Conservation (phyloP, 371 early-diverging fungal genomes). For the Apophysomyces trapeziformis region DNA sequence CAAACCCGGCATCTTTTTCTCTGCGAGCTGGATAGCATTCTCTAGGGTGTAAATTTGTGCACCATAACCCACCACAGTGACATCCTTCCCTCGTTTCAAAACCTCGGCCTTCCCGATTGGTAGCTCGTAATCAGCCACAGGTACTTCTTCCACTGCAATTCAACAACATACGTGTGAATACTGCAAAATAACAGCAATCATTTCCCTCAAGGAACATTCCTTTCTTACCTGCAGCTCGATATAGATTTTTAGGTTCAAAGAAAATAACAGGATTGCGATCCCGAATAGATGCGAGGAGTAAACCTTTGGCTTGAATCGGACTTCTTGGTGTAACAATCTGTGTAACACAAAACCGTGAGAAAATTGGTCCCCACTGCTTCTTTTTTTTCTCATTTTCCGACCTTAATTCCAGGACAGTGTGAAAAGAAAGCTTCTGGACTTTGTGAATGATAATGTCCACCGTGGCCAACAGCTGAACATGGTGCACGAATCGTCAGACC, state of each 20-base stretch:
- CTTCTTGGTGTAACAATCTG: conserved; percentile 91
- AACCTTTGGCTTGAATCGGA: conserved; percentile 97
- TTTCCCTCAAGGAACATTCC: background rate
- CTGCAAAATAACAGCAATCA: conserved; percentile 13
- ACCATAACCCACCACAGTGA: conserved; percentile 95
- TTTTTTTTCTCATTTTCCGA: conserved; percentile 17
- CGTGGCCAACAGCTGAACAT: conserved; percentile 96
- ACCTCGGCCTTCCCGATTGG: conserved; percentile 96
- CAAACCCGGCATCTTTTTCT: conserved; percentile 89
- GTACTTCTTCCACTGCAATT: conserved; percentile 89
- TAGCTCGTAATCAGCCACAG: conserved; percentile 89
- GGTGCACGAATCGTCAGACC: conserved; percentile 94
- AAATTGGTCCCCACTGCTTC: conserved; percentile 1
- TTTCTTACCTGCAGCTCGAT: conserved; percentile 83
- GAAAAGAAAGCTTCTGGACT: conserved; percentile 96
- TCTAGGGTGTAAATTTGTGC: conserved; percentile 94
- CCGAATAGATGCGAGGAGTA: conserved; percentile 90
- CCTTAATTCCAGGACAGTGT: conserved; percentile 94
- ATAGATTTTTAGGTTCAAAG: conserved; percentile 97
- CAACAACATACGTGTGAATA: too few species aligned
- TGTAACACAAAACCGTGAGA: conserved; percentile 11
- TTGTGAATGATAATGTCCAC: conserved; percentile 97
- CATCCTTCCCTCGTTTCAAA: conserved; percentile 85
- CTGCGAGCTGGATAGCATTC: conserved; percentile 87
- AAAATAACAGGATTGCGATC: conserved; percentile 96